Base-by-base conservation (phyloP, 2,329 filamentous ascomycete species). In the Fusarium circinatum region DNA sequence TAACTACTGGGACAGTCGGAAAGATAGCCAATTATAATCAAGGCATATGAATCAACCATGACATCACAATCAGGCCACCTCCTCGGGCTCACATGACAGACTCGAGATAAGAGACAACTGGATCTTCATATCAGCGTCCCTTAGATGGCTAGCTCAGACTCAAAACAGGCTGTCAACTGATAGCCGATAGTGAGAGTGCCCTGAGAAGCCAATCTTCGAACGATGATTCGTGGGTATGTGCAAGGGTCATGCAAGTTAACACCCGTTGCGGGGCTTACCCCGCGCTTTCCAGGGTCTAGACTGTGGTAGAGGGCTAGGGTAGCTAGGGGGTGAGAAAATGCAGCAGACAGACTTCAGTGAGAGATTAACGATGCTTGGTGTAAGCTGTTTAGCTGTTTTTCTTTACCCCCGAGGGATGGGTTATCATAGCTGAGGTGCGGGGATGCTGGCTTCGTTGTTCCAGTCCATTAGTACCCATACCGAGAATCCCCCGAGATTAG, bases 391-490 rank as follows among this genome's bases (percentile, higher is more conserved):
- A 2, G 22, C n/a, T 42, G 3, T 42, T 24, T 42, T 24, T 42
- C 14, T 17, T 24, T 2, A 7, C 14, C n/a, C n/a, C 9, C 0
- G 3, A 10, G 22, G 13, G 5, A 6, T 9, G 2, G 24, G 24
- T 14, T 20, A 26, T 26, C 24, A 47, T 26, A 47, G 44, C 44
- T 47, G 44, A 47, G 24, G 12, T 47, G 20, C 9, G 26, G 36
- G 20, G 36, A 14, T 41, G 3, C 13, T 2, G 20, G 52, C 36
- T 55, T 55, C 8, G 6, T 32, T 48, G 22, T 14, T 22, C 22
- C 28, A 24, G 7, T 18, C 18, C 28, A 13, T 55, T n/a, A 8
- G 36, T 30, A 9, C 34, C 9, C 51, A 28, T 30, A 32, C 24
- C 52, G n/a, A 30, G 36, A 48, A 48, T 22, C 3, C 45, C 45